Conservation (phyloP, 2,329 filamentous ascomycete species). For the Ophiostoma quercus region DNA sequence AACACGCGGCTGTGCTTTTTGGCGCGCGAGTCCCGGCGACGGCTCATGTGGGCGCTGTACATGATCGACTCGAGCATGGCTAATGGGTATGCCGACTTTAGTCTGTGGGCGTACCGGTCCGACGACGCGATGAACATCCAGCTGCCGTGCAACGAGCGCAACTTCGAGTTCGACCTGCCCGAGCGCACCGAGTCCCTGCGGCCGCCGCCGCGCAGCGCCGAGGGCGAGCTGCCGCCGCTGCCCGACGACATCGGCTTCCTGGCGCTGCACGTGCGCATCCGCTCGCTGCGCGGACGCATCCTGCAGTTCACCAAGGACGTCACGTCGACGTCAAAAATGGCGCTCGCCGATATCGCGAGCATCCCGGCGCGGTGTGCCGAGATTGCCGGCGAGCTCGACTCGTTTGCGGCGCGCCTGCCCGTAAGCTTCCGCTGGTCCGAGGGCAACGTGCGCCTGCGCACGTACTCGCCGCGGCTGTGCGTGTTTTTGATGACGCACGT, state of each 20-base stretch:
- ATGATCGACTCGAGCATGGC: slow-evolving; percentile 46
- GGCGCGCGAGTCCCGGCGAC: slow-evolving; percentile 42
- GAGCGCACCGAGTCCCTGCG: slow-evolving; percentile 51
- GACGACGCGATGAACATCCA: slow-evolving; percentile 42
- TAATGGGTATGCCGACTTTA: slow-evolving; percentile 44
- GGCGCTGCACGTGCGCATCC: slow-evolving; percentile 52
- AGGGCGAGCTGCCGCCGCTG: slow-evolving; percentile 41
- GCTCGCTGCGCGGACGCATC: slow-evolving; percentile 51
- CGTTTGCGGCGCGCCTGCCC: slow-evolving; percentile 50
- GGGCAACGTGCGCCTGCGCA: slow-evolving; percentile 50
- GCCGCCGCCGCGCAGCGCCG: slow-evolving; percentile 39
- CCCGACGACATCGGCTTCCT: slow-evolving; percentile 52
- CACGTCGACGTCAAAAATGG: neutral
- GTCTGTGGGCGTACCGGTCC: slow-evolving; percentile 39
- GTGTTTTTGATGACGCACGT: slow-evolving; percentile 57
- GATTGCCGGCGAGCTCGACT: slow-evolving; percentile 42
- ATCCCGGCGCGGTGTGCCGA: slow-evolving; percentile 45
- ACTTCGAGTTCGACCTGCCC: slow-evolving; percentile 53
- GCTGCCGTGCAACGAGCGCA: slow-evolving; percentile 47
- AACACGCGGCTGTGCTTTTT: slow-evolving; percentile 42
- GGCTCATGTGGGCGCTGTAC: slow-evolving; percentile 47
- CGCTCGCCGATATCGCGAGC: slow-evolving; percentile 23
- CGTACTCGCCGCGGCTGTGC: slow-evolving; percentile 53
- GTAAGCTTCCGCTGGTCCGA: slow-evolving; percentile 55
- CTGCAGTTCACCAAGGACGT: slow-evolving; percentile 49